A percentile compares a stretch with the other conserved stretches of the same genome.
Evolutionary conservation across 495 filamentous ascomycete genomes (phyloP).

Genomic region (Annulohypoxylon maeteangense): DNA sequence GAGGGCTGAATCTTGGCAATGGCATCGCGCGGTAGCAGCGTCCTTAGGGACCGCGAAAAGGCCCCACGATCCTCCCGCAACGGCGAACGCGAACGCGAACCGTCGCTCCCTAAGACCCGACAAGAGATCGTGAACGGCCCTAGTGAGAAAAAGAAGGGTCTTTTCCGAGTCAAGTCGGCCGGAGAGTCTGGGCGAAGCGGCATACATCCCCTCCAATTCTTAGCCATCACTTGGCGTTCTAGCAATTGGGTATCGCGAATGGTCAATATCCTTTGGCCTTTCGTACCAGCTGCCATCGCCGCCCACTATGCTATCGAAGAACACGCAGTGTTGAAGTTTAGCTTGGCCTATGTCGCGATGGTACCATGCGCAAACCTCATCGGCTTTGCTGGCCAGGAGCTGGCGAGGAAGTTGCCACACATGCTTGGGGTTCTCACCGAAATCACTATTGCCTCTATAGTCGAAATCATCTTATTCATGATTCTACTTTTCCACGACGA

Average conservation of each 20-base stretch:
- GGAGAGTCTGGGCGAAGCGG: slow-evolving; percentile 60
- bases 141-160: not conserved
- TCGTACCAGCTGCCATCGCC: slow-evolving; percentile 64
- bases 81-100: slow-evolving; percentile 26
- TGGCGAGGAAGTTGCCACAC: slow-evolving; percentile 81
- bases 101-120: slow-evolving; percentile 36
- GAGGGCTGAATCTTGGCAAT: slow-evolving; percentile 8
- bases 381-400: slow-evolving; percentile 84
- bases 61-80: slow-evolving; percentile 20
- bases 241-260: slow-evolving; percentile 52
- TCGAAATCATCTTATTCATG: slow-evolving; percentile 88
- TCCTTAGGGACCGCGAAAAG: slow-evolving; percentile 35
- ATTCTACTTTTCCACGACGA: slow-evolving; percentile 66
- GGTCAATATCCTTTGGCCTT: slow-evolving; percentile 65
- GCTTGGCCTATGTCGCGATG: slow-evolving; percentile 69
- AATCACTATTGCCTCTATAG: slow-evolving; percentile 77
- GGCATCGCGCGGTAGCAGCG: slow-evolving; percentile 16
- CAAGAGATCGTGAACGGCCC: slow-evolving; percentile 30
- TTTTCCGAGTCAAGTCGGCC: slow-evolving; percentile 39
- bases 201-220: slow-evolving; percentile 56
- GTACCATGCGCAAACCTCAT: slow-evolving; percentile 88
- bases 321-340: slow-evolving; percentile 59
- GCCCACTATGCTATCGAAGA: slow-evolving; percentile 55
- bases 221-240: slow-evolving; percentile 55
- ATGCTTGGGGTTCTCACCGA: slow-evolving; percentile 82